Conservation (phyloP, 371 early-diverging fungal genomes). For the Mucor lusitanicus region DNA sequence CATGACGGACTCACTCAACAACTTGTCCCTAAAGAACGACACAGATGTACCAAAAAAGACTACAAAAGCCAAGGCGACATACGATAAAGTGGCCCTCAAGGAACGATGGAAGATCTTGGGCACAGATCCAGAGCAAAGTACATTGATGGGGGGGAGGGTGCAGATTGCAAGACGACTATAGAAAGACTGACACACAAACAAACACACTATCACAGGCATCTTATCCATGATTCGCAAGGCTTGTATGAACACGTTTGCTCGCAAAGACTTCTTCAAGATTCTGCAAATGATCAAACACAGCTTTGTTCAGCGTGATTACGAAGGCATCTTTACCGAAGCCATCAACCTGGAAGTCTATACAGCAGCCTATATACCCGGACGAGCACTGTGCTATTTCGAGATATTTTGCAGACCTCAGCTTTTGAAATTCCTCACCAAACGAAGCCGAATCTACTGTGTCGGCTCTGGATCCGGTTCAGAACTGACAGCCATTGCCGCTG, state of each 20-base stretch:
- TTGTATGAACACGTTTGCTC: constrained; percentile 60
- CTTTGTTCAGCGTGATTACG: constrained; percentile 83
- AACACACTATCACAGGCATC: constrained; percentile 45
- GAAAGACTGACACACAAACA: too few relatives aligned
- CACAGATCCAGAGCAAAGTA: constrained; percentile 61
- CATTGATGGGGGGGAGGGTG: too few relatives aligned
- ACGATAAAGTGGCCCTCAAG: constrained; percentile 36
- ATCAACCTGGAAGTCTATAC: constrained; percentile 78
- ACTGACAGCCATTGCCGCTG: constrained; percentile 79
- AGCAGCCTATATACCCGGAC: constrained; percentile 84
- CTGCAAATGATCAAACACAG: constrained; percentile 77
- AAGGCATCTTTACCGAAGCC: constrained; percentile 78
- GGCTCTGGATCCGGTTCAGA: constrained; percentile 92
- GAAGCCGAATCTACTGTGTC: constrained; percentile 59
- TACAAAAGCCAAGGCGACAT: constrained; percentile 12
- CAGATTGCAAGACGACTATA: too few relatives aligned
- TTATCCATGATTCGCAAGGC: constrained; percentile 68
- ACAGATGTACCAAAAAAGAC: background rate
- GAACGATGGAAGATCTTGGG: constrained; percentile 45
- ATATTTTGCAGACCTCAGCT: constrained; percentile 66
- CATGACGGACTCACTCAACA: constrained; percentile 6
- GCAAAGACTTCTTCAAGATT: constrained; percentile 61
- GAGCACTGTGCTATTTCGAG: constrained; percentile 85
- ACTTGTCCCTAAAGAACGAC: constrained; percentile 4
- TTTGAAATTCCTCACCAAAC: constrained; percentile 42